Conservation (phyloP, 2,329 filamentous ascomycete genomes). For the Epichloe typhina region DNA sequence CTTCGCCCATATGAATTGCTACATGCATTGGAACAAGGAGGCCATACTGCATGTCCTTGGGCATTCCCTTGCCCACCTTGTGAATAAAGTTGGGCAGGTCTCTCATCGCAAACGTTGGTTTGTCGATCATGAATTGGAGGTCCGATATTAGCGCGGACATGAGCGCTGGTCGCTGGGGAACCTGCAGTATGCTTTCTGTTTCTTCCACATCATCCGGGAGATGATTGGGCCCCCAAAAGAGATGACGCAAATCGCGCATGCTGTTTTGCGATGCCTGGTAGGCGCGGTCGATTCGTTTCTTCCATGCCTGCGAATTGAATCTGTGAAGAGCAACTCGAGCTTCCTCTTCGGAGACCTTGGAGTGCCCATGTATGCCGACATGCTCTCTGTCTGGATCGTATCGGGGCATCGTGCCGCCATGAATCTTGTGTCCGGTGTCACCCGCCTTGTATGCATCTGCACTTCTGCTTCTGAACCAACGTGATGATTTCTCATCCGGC, state of each 20-base stretch:
- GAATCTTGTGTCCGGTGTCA: conserved; percentile 17
- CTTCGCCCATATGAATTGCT: conserved; percentile 81
- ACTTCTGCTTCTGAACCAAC: conserved; percentile 41
- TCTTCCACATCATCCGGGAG: conserved; percentile 72
- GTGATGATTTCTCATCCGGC: conserved; percentile 15
- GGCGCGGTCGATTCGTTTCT: conserved; percentile 70
- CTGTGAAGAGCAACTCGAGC: conserved; percentile 63
- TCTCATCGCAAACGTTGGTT: conserved; percentile 76
- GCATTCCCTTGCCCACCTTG: conserved; percentile 92
- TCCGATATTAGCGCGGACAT: conserved; percentile 74
- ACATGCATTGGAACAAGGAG: conserved; percentile 83
- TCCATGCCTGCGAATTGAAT: conserved; percentile 86
- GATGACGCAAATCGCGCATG: conserved; percentile 65
- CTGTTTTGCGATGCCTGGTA: conserved; percentile 55
- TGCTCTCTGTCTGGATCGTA: conserved; percentile 70
- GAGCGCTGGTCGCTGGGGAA: conserved; percentile 73
- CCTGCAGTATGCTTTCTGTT: conserved; percentile 70
- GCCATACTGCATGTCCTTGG: conserved; percentile 78
- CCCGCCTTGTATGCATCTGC: conserved; percentile 29
- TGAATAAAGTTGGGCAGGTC: conserved; percentile 77
- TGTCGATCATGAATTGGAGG: conserved; percentile 74
- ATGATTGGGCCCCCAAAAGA: conserved; percentile 69
- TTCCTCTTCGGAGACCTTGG: conserved; percentile 61
- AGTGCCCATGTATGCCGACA: conserved; percentile 52
- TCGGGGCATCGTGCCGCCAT: conserved; percentile 34